Conservation (phyloP, 345 rosid species). For the Populus nigra region DNA sequence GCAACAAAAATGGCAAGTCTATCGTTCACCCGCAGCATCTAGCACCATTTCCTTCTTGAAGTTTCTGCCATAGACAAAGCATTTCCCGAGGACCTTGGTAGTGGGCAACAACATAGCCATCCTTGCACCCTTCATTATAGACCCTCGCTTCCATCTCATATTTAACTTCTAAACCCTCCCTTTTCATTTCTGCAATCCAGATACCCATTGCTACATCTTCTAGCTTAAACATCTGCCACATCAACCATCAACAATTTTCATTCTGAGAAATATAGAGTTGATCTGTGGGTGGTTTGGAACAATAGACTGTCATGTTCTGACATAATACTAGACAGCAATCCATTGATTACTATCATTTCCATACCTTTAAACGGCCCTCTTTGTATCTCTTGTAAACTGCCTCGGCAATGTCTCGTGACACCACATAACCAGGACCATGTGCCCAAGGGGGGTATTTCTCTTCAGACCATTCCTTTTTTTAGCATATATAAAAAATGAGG, state of each 20-base stretch:
- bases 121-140: constrained; percentile 72
- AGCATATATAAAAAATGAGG: neutral
- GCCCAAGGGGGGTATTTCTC: constrained; percentile 88
- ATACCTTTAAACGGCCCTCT: constrained; percentile 64
- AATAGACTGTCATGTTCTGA: neutral
- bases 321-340: neutral
- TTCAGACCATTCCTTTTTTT: constrained; percentile 76
- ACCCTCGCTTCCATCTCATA: constrained; percentile 73
- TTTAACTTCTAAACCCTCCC: constrained; percentile 57
- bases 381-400: constrained; percentile 53
- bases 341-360: neutral
- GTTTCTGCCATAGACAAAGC: constrained; percentile 93
- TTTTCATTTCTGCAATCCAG: constrained; percentile 74
- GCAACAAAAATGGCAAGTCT: neutral
- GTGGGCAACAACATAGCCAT: constrained; percentile 86
- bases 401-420: constrained; percentile 74
- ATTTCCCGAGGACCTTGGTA: constrained; percentile 91
- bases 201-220: constrained; percentile 99
- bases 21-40: constrained; percentile 49
- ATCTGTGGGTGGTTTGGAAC: neutral
- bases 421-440: constrained; percentile 93
- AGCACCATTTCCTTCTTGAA: constrained; percentile 65
- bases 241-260: neutral
- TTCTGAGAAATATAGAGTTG: neutral
- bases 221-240: constrained; percentile 84